phyloP scores from a whole-genome alignment of 495 filamentous ascomycete genomes.

The Penicillium chermesinum region DNA sequence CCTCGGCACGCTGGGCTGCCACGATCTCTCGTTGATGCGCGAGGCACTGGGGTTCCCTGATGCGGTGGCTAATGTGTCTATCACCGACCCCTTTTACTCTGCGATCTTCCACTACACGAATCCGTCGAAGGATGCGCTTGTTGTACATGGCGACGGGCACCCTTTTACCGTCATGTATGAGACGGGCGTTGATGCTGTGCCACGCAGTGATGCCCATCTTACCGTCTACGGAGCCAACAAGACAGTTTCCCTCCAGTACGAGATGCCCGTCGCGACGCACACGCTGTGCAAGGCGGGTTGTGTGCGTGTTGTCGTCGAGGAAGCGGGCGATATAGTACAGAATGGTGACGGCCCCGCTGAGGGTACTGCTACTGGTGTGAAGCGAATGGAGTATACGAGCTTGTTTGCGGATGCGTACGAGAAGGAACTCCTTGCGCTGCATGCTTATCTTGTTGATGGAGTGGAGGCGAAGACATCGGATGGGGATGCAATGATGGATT shows the following conservation, averaged over 20 bases:
- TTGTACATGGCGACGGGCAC: constrained; percentile 8
- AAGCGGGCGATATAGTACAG: constrained; percentile 23
- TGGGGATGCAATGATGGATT: constrained; percentile 46
- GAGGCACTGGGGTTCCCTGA: constrained; percentile 46
- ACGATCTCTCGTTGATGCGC: constrained; percentile 53
- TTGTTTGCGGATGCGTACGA: constrained; percentile 51
- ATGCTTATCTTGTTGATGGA: constrained; percentile 39
- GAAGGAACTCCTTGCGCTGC: constrained; percentile 44
- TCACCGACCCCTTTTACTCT: constrained; percentile 44
- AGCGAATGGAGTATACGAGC: constrained; percentile 32
- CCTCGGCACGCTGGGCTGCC: constrained; percentile 46
- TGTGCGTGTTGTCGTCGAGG: constrained; percentile 45
- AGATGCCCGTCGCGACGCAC: constrained; percentile 43
- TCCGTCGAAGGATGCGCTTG: background rate
- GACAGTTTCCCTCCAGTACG: constrained; percentile 42
- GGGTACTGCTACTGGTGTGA: constrained; percentile 7
- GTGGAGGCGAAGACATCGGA: constrained; percentile 43
- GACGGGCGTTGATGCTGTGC: constrained; percentile 48
- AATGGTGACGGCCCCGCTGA: background rate
- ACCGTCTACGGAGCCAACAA: constrained; percentile 49
- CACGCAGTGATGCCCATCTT: constrained; percentile 53
- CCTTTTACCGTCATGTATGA: constrained; percentile 53
- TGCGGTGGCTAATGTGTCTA: constrained; percentile 41
- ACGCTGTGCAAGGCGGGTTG: constrained; percentile 30
- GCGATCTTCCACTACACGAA: constrained; percentile 42